Evolutionary conservation across 768 basidiomycete species (phyloP), one percentile per base, ranked within the genome.

Genomic region (Glaciozyma martinii): DNA sequence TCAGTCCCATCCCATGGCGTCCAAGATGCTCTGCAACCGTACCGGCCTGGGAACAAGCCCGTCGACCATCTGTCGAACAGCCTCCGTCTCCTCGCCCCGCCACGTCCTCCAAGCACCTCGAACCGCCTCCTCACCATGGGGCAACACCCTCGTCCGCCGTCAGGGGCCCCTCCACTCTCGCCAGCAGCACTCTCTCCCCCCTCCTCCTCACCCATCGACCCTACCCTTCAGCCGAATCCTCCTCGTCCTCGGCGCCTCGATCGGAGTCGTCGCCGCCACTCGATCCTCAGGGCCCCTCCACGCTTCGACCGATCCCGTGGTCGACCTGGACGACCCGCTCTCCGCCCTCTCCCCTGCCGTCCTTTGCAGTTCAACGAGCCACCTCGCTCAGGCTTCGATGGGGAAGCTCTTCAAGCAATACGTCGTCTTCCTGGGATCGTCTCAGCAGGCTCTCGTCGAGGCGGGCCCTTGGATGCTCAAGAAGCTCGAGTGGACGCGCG

Each of bases 371-470:
- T 66, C 71, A 3, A 63, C 71, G 6, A 60, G 59, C 0, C 71
- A 72, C 56, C 37, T 72, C 10, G 46, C 53, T 12, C 19, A 33
- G 8, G 47, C 46, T 6, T 9, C 33, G 16, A 6, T 68, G 3
- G 15, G 32, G 0, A 66, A 72, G 32, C 66, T 72, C 52, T 9
- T 65, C 18, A 63, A 66, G 19, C 62, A 67, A 40, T 72, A 61
- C 49, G 21, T 72, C 47, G 71, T 72, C 25, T 72, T 66, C 56
- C 59, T 60, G 29, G 60, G 63, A 47, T 63, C 61, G 27, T 62
- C 57, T 21, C 58, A 61, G 58, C 29, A 61, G 5, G 29, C 58
- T 3, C 58, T 72, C 32, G 71, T 72, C 42, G 44, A 56, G 13
- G 43, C 61, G 5, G 71, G 59, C 0, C 71, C 71, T 10, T 65